Conservation (phyloP, 345 rosid genomes). For the Syzygium jambos region DNA sequence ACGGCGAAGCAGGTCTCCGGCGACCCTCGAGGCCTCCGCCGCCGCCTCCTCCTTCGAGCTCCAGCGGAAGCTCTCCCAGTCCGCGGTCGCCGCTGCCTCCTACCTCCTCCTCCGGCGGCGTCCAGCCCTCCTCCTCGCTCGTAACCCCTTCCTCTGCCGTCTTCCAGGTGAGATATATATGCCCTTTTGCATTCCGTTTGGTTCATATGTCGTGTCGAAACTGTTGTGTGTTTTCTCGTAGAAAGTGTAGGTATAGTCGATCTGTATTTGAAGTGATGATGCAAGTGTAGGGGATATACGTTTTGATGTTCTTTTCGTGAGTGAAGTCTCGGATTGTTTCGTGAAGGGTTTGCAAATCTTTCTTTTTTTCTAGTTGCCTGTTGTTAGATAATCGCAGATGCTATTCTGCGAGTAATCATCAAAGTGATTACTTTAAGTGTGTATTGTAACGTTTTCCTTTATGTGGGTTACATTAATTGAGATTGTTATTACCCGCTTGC, state of each 20-base stretch:
- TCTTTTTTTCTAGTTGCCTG: background rate
- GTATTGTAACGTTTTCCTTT: too few species aligned
- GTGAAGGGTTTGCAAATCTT: background rate
- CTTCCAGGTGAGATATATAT: conserved; percentile 40
- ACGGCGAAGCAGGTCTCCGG: conserved; percentile 56
- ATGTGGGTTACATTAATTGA: too few species aligned
- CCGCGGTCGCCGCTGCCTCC: conserved; percentile 47
- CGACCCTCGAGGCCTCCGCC: conserved; percentile 60
- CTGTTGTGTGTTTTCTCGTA: background rate
- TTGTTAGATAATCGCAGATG: background rate
- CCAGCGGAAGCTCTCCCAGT: conserved; percentile 68
- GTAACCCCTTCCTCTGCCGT: conserved; percentile 70
- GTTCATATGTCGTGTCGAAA: background rate
- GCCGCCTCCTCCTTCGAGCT: conserved; percentile 44
- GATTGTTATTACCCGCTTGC: too few species aligned
- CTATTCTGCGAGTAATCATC: background rate
- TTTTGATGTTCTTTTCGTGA: background rate
- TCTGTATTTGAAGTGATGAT: background rate
- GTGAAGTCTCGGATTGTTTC: background rate
- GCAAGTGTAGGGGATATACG: background rate
- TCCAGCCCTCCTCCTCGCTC: conserved; percentile 71
- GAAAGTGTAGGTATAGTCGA: background rate
- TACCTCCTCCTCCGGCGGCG: conserved; percentile 37
- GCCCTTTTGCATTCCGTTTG: background rate
- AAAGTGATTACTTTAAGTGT: background rate